These are phyloP conservation scores for Neoarthrinium moseri DNA, from an alignment of 2,329 filamentous ascomycete genomes.

Conservation along the genomic window DNA sequence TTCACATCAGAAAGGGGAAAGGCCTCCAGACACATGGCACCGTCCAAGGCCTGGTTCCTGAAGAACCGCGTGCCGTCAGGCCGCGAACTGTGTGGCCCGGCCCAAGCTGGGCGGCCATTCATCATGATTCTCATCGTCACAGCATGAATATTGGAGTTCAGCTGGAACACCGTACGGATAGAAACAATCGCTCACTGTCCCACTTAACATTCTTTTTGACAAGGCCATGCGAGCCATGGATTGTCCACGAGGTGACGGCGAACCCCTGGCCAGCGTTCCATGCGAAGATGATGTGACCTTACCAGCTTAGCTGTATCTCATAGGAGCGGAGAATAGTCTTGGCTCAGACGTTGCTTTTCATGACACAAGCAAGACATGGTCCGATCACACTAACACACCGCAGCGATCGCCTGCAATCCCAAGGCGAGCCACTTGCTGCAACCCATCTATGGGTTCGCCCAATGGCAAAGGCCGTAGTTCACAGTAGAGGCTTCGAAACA, in stretches of 20 bases:
- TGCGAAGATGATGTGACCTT: constrained; percentile 11
- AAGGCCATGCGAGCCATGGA: neutral
- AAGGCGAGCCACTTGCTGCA: constrained; percentile 9
- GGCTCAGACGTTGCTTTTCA: constrained; percentile 4
- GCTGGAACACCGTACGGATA: neutral
- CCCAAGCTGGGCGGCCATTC: too few relatives aligned
- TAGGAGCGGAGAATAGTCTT: constrained; percentile 5
- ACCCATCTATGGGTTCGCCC: constrained; percentile 9
- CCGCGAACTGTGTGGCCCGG: neutral
- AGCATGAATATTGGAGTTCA: neutral
- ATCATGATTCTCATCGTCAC: constrained; percentile 2
- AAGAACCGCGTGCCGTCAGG: neutral
- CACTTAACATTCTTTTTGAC: neutral
- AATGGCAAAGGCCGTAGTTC: constrained; percentile 10
- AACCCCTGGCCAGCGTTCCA: neutral
- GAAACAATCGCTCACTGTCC: neutral
- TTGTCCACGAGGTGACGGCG: neutral
- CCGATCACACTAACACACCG: constrained; percentile 10
- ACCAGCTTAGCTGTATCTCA: too few relatives aligned
- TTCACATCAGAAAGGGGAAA: constrained; percentile 5
- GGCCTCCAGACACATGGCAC: constrained; percentile 13
- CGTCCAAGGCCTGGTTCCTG: constrained; percentile 9
- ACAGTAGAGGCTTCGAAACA: constrained; percentile 12
- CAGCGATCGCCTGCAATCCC: constrained; percentile 12
- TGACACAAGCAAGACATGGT: neutral